A percentile compares a stretch with the other conserved stretches of the same genome.
These are phyloP conservation scores for Sporothrix protearum DNA, from an alignment of 2,329 filamentous ascomycete genomes.

Conservation along the genomic window DNA sequence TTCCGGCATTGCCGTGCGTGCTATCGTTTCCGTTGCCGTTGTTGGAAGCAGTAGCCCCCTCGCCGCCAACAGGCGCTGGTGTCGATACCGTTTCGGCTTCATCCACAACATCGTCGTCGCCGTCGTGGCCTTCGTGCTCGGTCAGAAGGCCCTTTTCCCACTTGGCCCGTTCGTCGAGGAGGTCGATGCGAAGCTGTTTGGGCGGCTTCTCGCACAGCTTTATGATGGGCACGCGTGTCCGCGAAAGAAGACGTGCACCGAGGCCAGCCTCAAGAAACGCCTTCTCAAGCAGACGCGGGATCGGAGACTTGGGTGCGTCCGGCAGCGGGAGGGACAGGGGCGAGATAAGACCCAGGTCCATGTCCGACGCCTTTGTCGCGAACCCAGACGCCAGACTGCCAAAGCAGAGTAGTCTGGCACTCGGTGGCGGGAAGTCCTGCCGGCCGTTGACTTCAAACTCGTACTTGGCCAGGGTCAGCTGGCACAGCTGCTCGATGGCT, in stretches of 20 bases:
- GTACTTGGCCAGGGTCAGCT: slow-evolving; percentile 52
- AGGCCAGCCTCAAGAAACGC: slow-evolving; percentile 67
- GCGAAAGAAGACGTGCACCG: slow-evolving; percentile 72
- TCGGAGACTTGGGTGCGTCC: slow-evolving; percentile 54
- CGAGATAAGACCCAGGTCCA: slow-evolving; percentile 79
- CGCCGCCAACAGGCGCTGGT: not conserved
- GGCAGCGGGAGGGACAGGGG: slow-evolving; percentile 54
- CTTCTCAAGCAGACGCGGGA: slow-evolving; percentile 73
- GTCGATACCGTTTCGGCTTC: slow-evolving; percentile 21
- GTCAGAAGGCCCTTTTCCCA: slow-evolving; percentile 61
- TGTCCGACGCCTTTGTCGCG: slow-evolving; percentile 81
- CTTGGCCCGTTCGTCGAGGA: slow-evolving; percentile 63
- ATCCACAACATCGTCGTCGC: slow-evolving; percentile 33
- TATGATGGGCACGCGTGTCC: slow-evolving; percentile 80
- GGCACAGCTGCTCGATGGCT: slow-evolving; percentile 62
- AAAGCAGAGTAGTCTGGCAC: slow-evolving; percentile 71
- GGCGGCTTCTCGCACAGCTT: slow-evolving; percentile 75
- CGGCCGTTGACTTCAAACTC: slow-evolving; percentile 44
- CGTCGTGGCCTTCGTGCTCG: slow-evolving; percentile 36
- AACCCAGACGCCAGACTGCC: slow-evolving; percentile 82
- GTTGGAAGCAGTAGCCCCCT: not conserved
- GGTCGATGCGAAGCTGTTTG: slow-evolving; percentile 54
- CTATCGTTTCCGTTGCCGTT: not conserved
- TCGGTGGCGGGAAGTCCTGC: slow-evolving; percentile 48
- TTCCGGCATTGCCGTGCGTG: not conserved